These are phyloP conservation scores for Lasiosphaeriaceae sp. DNA, from an alignment of 495 filamentous ascomycete genomes.

Conservation along the genomic window DNA sequence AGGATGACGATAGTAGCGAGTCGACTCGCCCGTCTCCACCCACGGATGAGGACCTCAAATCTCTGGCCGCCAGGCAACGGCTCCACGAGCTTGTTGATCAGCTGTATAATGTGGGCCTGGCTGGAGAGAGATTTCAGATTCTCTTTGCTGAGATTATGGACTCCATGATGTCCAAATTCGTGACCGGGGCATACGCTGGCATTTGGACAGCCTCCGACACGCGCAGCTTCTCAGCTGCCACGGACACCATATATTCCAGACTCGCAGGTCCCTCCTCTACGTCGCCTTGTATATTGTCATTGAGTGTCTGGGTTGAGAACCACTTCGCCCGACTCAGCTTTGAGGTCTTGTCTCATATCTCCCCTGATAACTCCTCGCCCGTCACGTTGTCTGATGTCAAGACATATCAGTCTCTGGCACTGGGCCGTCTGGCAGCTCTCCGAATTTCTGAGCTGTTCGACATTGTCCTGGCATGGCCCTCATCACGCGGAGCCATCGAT, in stretches of 20 bases:
- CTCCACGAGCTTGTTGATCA: conserved; percentile 56
- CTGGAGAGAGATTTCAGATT: conserved; percentile 68
- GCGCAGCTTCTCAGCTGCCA: conserved; percentile 11
- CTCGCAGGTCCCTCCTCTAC: conserved; percentile 36
- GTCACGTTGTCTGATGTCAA: conserved; percentile 60
- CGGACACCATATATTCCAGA: conserved; percentile 19
- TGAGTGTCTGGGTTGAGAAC: conserved; percentile 70
- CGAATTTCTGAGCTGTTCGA: conserved; percentile 84
- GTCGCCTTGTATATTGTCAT: conserved; percentile 51
- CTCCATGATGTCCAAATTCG: conserved; percentile 61
- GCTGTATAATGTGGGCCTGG: conserved; percentile 68
- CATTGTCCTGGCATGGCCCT: conserved; percentile 80
- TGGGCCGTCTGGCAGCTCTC: conserved; percentile 72
- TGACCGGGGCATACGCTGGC: conserved; percentile 56
- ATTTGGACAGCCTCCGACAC: conserved; percentile 43
- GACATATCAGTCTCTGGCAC: conserved; percentile 77
- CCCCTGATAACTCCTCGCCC: conserved; percentile 18
- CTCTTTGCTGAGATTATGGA: conserved; percentile 75
- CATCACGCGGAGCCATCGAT: conserved; percentile 74
- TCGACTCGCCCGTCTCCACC: conserved; percentile 12
- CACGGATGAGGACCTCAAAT: conserved; percentile 16
- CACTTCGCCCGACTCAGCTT: conserved; percentile 62
- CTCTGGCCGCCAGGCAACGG: conserved; percentile 46
- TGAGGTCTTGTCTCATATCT: conserved; percentile 51
- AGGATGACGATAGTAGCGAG: conserved; percentile 10